phyloP scores from a whole-genome alignment of 768 basidiomycete genomes.

The Asterophora lycoperdoides region DNA sequence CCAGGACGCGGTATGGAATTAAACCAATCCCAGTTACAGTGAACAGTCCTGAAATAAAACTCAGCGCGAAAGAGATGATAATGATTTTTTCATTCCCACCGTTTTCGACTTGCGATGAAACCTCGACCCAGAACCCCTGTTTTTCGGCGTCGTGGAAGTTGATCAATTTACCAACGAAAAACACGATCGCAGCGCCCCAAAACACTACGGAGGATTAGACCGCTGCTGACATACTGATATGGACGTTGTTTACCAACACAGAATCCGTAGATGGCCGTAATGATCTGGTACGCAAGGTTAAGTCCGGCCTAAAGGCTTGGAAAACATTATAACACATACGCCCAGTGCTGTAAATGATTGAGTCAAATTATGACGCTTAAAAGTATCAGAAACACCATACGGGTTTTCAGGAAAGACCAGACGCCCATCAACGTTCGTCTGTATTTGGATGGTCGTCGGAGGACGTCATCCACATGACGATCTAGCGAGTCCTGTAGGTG shows the following conservation, averaged over 20 bases:
- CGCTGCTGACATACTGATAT: not conserved
- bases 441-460: constrained; percentile 55
- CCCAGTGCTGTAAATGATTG: constrained; percentile 51
- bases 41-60: constrained; percentile 52
- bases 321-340: constrained; percentile 33
- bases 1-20: constrained; percentile 69
- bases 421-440: constrained; percentile 62
- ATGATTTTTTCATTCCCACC: constrained; percentile 35
- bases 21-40: constrained; percentile 78
- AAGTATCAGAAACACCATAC: constrained; percentile 35
- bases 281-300: constrained; percentile 33
- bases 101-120: constrained; percentile 72
- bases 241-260: constrained; percentile 47
- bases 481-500: constrained; percentile 53
- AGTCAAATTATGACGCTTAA: constrained; percentile 1
- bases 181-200: constrained; percentile 82
- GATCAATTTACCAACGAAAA: constrained; percentile 66
- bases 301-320: not conserved
- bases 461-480: constrained; percentile 73
- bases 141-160: constrained; percentile 63
- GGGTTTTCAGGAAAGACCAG: constrained; percentile 83
- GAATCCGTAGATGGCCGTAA: constrained; percentile 76
- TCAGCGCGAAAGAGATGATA: not conserved
- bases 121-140: constrained; percentile 81
- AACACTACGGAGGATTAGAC: constrained; percentile 45